These are phyloP conservation scores for Gracilaria domingensis DNA, from an alignment of 23 red algal species.

Conservation along the genomic window DNA sequence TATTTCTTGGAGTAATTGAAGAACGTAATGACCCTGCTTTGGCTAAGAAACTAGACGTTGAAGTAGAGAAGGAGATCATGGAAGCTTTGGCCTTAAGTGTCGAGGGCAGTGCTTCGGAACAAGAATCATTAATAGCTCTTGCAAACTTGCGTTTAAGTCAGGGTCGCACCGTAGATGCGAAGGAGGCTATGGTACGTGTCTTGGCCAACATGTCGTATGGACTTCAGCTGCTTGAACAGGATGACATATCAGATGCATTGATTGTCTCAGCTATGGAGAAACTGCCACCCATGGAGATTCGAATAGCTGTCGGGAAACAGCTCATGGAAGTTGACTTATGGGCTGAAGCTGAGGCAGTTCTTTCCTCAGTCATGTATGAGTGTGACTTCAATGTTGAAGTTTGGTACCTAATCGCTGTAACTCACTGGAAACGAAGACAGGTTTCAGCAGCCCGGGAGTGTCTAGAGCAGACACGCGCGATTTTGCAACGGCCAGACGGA, in stretches of 20 bases:
- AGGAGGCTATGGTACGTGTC: slow-evolving; percentile 57
- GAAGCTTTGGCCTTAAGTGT: slow-evolving; percentile 50
- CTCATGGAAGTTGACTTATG: slow-evolving; percentile 67
- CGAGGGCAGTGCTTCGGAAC: slow-evolving; percentile 35
- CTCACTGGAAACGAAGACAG: slow-evolving; percentile 64
- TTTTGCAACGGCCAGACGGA: slow-evolving; percentile 63
- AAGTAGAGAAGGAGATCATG: slow-evolving; percentile 66
- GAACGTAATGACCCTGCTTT: slow-evolving; percentile 67
- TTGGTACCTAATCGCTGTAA: slow-evolving; percentile 74
- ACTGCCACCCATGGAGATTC: slow-evolving; percentile 63
- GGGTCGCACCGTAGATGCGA: slow-evolving; percentile 53
- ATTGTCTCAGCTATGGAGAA: slow-evolving; percentile 38
- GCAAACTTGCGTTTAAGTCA: slow-evolving; percentile 79
- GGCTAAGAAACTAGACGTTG: slow-evolving; percentile 55
- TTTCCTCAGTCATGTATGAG: slow-evolving; percentile 66
- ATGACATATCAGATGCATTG: slow-evolving; percentile 22
- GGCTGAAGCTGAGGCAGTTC: slow-evolving; percentile 38
- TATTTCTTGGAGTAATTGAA: slow-evolving; percentile 65
- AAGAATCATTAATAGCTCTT: slow-evolving; percentile 54
- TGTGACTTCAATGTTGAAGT: slow-evolving; percentile 87
- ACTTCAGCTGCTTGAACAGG: slow-evolving; percentile 43
- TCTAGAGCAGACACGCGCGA: slow-evolving; percentile 40
- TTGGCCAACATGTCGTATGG: slow-evolving; percentile 41
- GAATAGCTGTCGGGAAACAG: slow-evolving; percentile 82
- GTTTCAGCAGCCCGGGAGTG: slow-evolving; percentile 29